Base-by-base conservation (phyloP, 176 grass and related monocot species). In the Hordeum marinum region DNA sequence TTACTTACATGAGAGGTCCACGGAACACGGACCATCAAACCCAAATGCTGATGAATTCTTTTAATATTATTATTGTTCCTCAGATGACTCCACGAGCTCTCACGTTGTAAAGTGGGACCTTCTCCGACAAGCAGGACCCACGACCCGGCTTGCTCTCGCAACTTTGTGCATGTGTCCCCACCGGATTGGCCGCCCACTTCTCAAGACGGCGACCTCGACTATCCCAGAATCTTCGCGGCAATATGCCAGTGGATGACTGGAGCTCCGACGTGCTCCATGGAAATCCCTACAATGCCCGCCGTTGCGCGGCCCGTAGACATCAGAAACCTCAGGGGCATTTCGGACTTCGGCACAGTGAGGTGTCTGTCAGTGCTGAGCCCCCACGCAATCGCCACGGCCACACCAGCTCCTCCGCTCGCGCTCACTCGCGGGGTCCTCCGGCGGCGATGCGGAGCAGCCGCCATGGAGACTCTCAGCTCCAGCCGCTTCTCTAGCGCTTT, bases 381-480 rank as follows among this genome's bases (percentile, higher is more conserved):
- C 46, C 39, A 72, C 88, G 12, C 14, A 78, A 90, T 86, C 72
- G 41, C 21, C 61, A 66, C 34, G 45, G 60, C 60, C 72, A 42
- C 75, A 75, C 63, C 76, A n/a, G 62, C 55, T 15, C 42, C 52
- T 65, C 31, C 58, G 62, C 55, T 36, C 83, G 8, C 71, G 14
- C 42, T 74, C 71, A 8, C 42, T 74, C 71, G 59, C 65, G 78
- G 68, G 23, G 72, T 37, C 35, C 45, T 76, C 57, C 58, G 3
- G 74, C 31, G 87, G 92, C 85, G 84, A 95, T 95, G 96, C 93
- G 37, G 83, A 92, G 89, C 87, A 90, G 88, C 68, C 63, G 80
- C 93, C 60, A 98, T 98, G 96, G 93, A 90, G 76, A 69, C 81
- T 61, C 83, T 92, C 59, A 89, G 88, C 88, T 85, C 88, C 72